Evolutionary conservation across 176 grass and related monocot genomes (phyloP).

Genomic region (barley (Hordeum vulgare)): MorexV3_pseudomolecules_assembly NC_058522.1:34034029-34034528

Average conservation of each 20-base stretch:
- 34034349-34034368: slow-evolving; percentile 76
- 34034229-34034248: not conserved
- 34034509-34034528: no score
- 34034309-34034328: slow-evolving; percentile 81
- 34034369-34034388: slow-evolving; percentile 93
- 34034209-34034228: not conserved
- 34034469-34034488: no score
- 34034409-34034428: not conserved
- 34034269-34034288: no score
- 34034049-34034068: slow-evolving; percentile 41
- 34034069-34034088: slow-evolving; percentile 63
- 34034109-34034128: slow-evolving; percentile 76
- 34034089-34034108: slow-evolving; percentile 81
- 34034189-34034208: slow-evolving; percentile 38
- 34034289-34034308: slow-evolving; percentile 74
- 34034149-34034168: slow-evolving; percentile 68
- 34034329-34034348: slow-evolving; percentile 69
- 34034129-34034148: slow-evolving; percentile 34
- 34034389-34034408: not conserved
- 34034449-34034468: not conserved
- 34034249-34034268: not conserved
- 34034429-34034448: not conserved
- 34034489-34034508: no score
- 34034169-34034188: slow-evolving; percentile 64
- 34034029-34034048: slow-evolving; percentile 55